Percentiles rank a stretch among this genome's conserved stretches.
Conservation (phyloP, 345 rosid species). For the Arabis alpina region DNA sequence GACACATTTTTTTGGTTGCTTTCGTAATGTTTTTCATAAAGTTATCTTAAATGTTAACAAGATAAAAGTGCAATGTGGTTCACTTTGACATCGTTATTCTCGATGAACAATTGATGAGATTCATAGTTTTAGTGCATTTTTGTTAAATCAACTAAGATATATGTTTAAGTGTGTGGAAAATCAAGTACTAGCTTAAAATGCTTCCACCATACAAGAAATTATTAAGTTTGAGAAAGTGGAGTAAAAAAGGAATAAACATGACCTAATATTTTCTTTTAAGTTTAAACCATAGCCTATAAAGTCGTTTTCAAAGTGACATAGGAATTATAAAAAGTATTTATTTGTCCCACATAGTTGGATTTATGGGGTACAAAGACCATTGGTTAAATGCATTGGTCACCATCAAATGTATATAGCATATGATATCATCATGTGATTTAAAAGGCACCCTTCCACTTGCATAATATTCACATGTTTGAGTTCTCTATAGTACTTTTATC, state of each 20-base stretch:
- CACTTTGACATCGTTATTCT: not conserved
- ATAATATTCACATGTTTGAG: conserved; percentile 37
- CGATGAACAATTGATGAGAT: not conserved
- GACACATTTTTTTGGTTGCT: too few relatives aligned
- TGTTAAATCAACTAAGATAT: too few relatives aligned
- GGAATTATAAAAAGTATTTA: conserved; percentile 26
- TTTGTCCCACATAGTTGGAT: conserved; percentile 43
- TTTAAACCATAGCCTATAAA: conserved; percentile 25
- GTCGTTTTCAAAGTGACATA: conserved; percentile 39
- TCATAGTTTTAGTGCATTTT: not conserved
- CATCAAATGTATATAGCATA: conserved; percentile 30
- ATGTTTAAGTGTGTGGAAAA: not conserved
- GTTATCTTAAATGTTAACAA: too few relatives aligned
- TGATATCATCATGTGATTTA: conserved; percentile 41
- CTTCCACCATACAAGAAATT: conserved; percentile 27
- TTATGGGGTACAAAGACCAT: conserved; percentile 39
- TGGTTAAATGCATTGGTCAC: conserved; percentile 32
- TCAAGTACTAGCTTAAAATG: not conserved
- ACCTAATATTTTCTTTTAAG: conserved; percentile 37
- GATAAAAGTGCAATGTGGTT: not conserved
- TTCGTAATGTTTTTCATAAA: too few relatives aligned
- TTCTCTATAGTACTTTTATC: conserved; percentile 17
- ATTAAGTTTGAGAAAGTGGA: conserved; percentile 34
- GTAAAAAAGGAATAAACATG: conserved; percentile 35
- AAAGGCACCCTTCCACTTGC: conserved; percentile 31